phyloP scores from a whole-genome alignment of 192 early-diverging fungal species.

The Backusella circina region DNA sequence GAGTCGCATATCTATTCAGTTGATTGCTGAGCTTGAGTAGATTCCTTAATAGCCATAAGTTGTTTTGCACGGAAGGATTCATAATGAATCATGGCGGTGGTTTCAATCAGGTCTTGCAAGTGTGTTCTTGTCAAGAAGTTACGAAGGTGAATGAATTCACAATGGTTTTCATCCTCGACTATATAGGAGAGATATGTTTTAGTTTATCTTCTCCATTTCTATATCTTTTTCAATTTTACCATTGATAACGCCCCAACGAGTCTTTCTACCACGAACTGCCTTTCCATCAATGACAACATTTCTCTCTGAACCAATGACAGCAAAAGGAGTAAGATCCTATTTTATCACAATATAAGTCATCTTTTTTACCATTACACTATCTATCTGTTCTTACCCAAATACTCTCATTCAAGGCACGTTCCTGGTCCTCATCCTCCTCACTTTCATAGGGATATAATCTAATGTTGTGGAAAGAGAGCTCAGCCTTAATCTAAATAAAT shows the following conservation, averaged over 20 bases:
- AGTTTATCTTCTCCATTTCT: background rate
- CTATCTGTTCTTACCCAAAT: conserved; percentile 49
- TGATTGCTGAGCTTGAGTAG: conserved; percentile 30
- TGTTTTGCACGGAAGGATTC: conserved; percentile 86
- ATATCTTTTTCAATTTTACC: conserved; percentile 25
- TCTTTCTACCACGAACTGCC: conserved; percentile 84
- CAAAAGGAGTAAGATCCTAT: conserved; percentile 87
- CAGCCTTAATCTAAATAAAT: conserved; percentile 68
- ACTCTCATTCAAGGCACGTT: conserved; percentile 65
- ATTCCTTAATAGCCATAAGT: conserved; percentile 53
- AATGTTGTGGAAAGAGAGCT: conserved; percentile 92
- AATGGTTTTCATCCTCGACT: conserved; percentile 92
- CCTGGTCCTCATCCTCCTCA: conserved; percentile 83
- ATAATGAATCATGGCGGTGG: conserved; percentile 90
- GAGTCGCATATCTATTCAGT: background rate
- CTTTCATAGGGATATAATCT: conserved; percentile 82
- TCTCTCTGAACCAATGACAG: conserved; percentile 91
- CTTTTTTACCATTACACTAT: background rate
- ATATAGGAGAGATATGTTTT: conserved; percentile 60
- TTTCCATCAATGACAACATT: conserved; percentile 85
- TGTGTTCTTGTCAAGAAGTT: conserved; percentile 88
- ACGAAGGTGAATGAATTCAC: conserved; percentile 93
- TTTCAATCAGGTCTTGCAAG: conserved; percentile 92
- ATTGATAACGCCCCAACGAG: conserved; percentile 90
- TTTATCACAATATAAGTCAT: background rate